phyloP scores from a whole-genome alignment of 176 grass and related monocot species.

The Leersia perrieri region DNA sequence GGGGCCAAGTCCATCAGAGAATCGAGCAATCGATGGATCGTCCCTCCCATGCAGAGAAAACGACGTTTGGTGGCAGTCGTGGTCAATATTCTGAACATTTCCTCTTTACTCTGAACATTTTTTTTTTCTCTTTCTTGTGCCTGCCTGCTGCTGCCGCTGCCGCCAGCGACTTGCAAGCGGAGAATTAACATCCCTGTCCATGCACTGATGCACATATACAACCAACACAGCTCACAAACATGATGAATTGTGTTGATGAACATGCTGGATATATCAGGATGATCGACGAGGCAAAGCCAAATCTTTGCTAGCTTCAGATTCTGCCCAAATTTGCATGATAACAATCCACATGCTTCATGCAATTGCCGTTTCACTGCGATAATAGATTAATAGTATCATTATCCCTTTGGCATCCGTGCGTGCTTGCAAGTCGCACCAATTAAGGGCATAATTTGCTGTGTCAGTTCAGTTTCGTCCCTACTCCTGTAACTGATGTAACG shows the following conservation, averaged over 20 bases:
- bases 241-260: too few species aligned
- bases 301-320: background rate
- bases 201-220: background rate
- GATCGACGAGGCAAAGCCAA: too few species aligned
- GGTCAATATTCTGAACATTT: background rate
- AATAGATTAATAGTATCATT: background rate
- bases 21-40: conserved; percentile 11
- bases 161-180: background rate
- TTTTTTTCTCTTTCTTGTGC: background rate
- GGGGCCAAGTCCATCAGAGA: conserved; percentile 8
- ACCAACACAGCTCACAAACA: too few species aligned
- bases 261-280: too few species aligned
- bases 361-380: background rate
- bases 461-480: background rate
- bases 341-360: background rate
- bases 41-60: conserved; percentile 19
- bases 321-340: background rate
- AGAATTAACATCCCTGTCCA: background rate
- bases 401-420: background rate
- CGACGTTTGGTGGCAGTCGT: background rate
- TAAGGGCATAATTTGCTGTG: background rate
- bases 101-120: background rate
- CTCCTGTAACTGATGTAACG: background rate
- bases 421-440: too few species aligned
- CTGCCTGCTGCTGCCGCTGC: too few species aligned